These are phyloP conservation scores for Leishmania arabica DNA, from an alignment of 208 protist genomes.

Conservation along the genomic window DNA sequence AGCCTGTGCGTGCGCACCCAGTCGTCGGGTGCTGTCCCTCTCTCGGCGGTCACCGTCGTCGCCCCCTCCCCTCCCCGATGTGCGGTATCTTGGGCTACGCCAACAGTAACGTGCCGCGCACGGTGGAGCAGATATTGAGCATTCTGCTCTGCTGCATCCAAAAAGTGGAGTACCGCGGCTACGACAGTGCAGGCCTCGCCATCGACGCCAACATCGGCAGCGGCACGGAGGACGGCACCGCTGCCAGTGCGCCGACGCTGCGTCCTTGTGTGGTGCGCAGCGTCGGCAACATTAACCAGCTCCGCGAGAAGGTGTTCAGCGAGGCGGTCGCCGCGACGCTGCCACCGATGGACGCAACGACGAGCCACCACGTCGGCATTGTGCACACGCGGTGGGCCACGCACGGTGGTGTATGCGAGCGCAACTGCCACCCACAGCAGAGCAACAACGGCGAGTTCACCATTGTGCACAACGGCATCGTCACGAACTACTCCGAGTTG, in stretches of 20 bases:
- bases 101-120: conserved; percentile 42
- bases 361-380: conserved; percentile 77
- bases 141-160: conserved; percentile 80
- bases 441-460: conserved; percentile 79
- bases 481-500: conserved; percentile 92
- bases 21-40: background rate
- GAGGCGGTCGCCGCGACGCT: conserved; percentile 26
- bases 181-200: conserved; percentile 95
- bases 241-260: conserved; percentile 5
- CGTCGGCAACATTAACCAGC: conserved; percentile 79
- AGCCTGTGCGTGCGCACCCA: background rate
- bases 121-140: conserved; percentile 65
- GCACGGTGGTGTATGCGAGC: conserved; percentile 91
- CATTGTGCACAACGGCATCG: conserved; percentile 97
- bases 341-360: conserved; percentile 35
- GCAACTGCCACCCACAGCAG: conserved; percentile 94
- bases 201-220: conserved; percentile 38
- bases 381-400: conserved; percentile 98
- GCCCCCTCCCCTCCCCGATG: conserved; percentile 24
- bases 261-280: conserved; percentile 62
- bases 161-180: conserved; percentile 96
- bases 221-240: background rate
- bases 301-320: conserved; percentile 56
- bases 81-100: conserved; percentile 92
- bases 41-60: background rate